Conservation (phyloP, 2,329 filamentous ascomycete genomes). For the Epichloe hybrida region DNA sequence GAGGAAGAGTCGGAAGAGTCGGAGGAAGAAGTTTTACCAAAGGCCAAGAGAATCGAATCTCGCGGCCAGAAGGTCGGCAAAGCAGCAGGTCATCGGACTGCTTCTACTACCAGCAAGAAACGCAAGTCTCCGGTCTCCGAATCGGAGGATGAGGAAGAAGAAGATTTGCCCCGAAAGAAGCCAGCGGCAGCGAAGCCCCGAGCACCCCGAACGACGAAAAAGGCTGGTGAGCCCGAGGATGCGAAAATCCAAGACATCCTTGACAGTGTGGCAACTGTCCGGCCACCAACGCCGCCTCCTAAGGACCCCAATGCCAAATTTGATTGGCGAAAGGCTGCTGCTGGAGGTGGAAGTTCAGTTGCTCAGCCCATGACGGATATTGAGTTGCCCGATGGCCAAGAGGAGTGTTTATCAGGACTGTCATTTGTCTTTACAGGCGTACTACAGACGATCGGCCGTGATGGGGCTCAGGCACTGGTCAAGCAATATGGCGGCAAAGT, state of each 20-base stretch:
- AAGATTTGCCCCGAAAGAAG: slow-evolving; percentile 43
- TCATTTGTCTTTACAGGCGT: slow-evolving; percentile 94
- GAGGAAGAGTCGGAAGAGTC: slow-evolving; percentile 63
- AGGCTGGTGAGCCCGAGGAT: slow-evolving; percentile 52
- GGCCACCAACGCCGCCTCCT: slow-evolving; percentile 70
- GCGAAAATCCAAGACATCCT: slow-evolving; percentile 68
- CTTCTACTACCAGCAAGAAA: slow-evolving; percentile 31
- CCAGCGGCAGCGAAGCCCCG: slow-evolving; percentile 44
- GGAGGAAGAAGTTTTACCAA: slow-evolving; percentile 53
- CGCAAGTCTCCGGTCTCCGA: slow-evolving; percentile 43
- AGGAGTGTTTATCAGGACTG: slow-evolving; percentile 80
- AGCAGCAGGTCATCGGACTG: slow-evolving; percentile 17
- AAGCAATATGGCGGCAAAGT: slow-evolving; percentile 93
- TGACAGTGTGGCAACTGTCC: slow-evolving; percentile 71
- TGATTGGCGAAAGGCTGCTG: slow-evolving; percentile 53
- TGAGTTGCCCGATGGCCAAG: slow-evolving; percentile 69
- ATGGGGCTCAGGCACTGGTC: slow-evolving; percentile 73
- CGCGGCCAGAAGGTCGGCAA: slow-evolving; percentile 20
- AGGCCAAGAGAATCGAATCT: slow-evolving; percentile 43
- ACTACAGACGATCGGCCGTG: slow-evolving; percentile 64
- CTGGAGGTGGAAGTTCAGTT: slow-evolving; percentile 46
- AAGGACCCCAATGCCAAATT: slow-evolving; percentile 62
- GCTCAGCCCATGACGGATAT: slow-evolving; percentile 46
- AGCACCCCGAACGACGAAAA: slow-evolving; percentile 46
- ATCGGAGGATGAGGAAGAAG: slow-evolving; percentile 44